Base-by-base conservation (phyloP, 805 yeast species). In the Nakazawaea anatomiae region DNA sequence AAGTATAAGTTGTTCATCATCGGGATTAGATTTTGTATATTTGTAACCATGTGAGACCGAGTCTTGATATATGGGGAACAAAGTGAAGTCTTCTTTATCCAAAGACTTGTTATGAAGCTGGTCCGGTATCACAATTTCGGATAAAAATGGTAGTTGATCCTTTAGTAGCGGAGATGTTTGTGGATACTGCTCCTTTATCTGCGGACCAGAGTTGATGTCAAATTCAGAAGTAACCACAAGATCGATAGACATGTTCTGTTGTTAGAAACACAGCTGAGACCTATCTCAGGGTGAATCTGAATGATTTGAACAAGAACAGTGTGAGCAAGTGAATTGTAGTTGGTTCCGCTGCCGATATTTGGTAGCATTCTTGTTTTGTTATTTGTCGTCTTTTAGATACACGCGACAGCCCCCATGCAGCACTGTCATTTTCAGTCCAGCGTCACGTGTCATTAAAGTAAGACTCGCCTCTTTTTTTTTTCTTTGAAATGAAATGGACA, bases 191-290 rank as follows among this genome's bases (percentile, higher is more conserved):
- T 78, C 77, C 48, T 71, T 71, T 34, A 89, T 66, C 4, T 78
- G 70, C 0, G 94, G 84, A 0, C 97, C 96, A 50, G 80, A 72
- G 58, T 79, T 84, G 55, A 84, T 80, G 62, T 89, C 94, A 63
- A 89, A 90, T 66, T 87, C 91, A 1, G 92, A 87, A 5, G 89
- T 75, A 34, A 89, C 47, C 1, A 66, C 55, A 40, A 60, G 64
- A n/a, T 18, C 29, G 25, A 39, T 35, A 29, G 46, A 44, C 41
- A 25, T 50, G 25, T 18, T 18, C 25, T 18, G 3, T 18, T 18
- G 25, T 18, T 18, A 18, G 25, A 18, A 32, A 32, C 8, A 32
- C 35, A 32, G 35, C 35, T 32, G 35, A 32, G 8, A 32, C 25
- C 25, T 18, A 18, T 18, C 25, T 18, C 25, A 18, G 25, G 3